A percentile compares a stretch with the other conserved stretches of the same genome.
Conservation (phyloP, 2,329 filamentous ascomycete species). For the Scopulariopsis brevicaulis region DNA sequence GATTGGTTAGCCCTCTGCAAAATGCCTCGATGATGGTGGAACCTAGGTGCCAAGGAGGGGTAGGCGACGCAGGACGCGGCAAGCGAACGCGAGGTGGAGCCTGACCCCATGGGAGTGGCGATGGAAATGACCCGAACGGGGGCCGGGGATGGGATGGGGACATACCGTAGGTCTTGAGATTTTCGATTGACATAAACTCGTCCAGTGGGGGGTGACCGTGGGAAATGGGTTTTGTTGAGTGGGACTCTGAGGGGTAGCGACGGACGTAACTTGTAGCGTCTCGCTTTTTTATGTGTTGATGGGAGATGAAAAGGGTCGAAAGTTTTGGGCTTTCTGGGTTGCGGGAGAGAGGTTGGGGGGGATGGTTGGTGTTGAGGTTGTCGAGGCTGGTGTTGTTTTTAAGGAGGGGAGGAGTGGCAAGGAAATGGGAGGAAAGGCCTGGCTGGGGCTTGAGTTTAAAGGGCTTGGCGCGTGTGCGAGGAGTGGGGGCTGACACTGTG, state of each 20-base stretch:
- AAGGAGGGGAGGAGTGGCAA: conserved; percentile 7
- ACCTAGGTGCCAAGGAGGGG: background rate
- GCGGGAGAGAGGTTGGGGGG: conserved; percentile 5
- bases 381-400: conserved; percentile 4
- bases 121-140: background rate
- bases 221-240: conserved; percentile 38
- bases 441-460: conserved; percentile 1
- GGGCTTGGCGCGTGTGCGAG: background rate
- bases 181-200: conserved; percentile 99
- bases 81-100: background rate
- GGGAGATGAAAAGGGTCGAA: conserved; percentile 10
- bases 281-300: conserved; percentile 24
- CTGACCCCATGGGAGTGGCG: background rate
- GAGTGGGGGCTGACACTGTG: background rate
- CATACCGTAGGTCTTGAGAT: conserved; percentile 91
- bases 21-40: background rate
- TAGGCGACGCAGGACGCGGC: background rate
- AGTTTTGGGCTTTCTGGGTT: background rate
- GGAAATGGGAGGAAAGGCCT: conserved; percentile 1
- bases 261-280: conserved; percentile 31
- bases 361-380: background rate
- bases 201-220: conserved; percentile 49
- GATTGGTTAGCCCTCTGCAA: background rate
- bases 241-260: conserved; percentile 30
- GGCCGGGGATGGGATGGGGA: conserved; percentile 11